Conservation (phyloP, 2,329 filamentous ascomycete genomes). For the Grosmannia huntii region DNA sequence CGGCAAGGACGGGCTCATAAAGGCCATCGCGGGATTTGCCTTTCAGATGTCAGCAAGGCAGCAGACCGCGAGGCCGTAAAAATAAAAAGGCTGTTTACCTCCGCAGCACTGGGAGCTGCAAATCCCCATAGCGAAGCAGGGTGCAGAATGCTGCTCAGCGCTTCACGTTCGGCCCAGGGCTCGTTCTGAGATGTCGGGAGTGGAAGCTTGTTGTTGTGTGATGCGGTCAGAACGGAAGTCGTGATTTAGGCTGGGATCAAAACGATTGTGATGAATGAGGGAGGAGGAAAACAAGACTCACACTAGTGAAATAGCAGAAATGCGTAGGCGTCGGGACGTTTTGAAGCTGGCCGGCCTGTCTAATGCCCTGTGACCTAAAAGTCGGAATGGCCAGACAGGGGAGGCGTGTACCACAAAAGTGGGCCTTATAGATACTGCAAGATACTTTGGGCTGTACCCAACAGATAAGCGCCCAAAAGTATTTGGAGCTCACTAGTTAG, state of each 20-base stretch:
- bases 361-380: background rate
- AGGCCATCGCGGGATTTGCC: slow-evolving; percentile 69
- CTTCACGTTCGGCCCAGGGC: background rate
- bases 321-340: background rate
- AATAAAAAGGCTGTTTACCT: slow-evolving; percentile 22
- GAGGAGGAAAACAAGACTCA: background rate
- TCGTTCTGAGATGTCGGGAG: background rate
- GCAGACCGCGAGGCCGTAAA: background rate
- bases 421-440: background rate
- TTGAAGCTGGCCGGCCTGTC: background rate
- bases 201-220: background rate
- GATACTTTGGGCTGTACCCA: background rate
- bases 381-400: background rate
- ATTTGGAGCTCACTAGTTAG: slow-evolving; percentile 2
- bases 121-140: slow-evolving; percentile 39
- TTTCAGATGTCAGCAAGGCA: slow-evolving; percentile 17
- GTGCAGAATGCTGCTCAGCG: background rate
- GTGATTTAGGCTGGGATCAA: background rate
- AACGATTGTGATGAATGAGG: background rate
- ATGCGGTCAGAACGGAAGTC: background rate
- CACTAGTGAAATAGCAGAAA: slow-evolving; percentile 1
- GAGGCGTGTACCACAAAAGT: background rate
- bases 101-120: slow-evolving; percentile 51
- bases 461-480: background rate
- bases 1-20: slow-evolving; percentile 79